Base-by-base conservation (phyloP, 768 basidiomycete genomes). In the Daedalea quercina region DNA sequence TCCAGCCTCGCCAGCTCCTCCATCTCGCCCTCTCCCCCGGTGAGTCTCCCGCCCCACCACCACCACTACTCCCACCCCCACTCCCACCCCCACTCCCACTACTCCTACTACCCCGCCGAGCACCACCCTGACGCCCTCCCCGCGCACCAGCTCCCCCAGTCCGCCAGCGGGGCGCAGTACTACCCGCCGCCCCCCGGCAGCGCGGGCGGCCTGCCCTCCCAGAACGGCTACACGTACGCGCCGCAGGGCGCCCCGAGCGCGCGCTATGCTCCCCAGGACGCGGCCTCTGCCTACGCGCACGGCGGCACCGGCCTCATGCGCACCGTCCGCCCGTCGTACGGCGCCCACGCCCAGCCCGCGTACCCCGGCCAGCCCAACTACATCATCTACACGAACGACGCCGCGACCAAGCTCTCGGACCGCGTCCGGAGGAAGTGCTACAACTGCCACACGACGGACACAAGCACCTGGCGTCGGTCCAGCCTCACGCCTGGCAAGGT, bases 361-460 rank as follows among this genome's bases (percentile, higher is more conserved):
- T 66, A 71, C 47, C 69, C 74, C 7, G 69, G 70, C 2, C 73
- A 74, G 53, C 67, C 59, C 25, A 70, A 68, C 47, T 55, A 69
- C 43, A 69, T 77, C 53, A 68, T 74, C 26, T 72, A 84, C 68
- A 90, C 88, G 0, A 85, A 88, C 66, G 88, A 90, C 58, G 88
- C 88, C 0, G 78, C 86, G 1, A 89, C 87, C 0, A 90, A 90
- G 69, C 73, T 90, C 52, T 84, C 80, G 63, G 85, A 89, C 63
- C 76, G 86, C 37, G 84, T 90, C 46, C 76, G 88, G 24, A 69
- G 88, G 34, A 72, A 87, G 44, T 90, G 88, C 67, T 90, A 85
- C 77, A 90, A 90, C 65, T 90, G 88, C 67, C 84, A 84, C 65
- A 90, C 87, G 23, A 89, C 88, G 13, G 88, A 90, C 57, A 90